Base-by-base conservation (phyloP, 805 yeast species). In the Lachancea mirantina region DNA sequence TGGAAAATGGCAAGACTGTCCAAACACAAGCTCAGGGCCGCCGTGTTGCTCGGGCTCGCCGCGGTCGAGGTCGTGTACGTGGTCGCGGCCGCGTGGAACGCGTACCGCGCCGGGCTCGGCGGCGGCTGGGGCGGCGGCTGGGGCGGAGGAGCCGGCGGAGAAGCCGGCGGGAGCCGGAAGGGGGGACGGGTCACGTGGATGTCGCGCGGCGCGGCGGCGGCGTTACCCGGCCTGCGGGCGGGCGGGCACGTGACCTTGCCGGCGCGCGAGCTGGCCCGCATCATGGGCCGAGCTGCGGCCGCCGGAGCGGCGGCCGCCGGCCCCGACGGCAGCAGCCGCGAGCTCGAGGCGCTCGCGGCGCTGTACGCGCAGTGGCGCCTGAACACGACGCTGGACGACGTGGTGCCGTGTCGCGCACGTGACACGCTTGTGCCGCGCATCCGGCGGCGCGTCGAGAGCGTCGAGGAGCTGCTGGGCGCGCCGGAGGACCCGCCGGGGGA, bases 321-420 rank as follows among this genome's bases (percentile, higher is more conserved):
- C 14, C 14, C 8, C 28, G 19, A 14, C 25, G 19, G 17, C 20
- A n/a, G 16, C 17, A 19, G 16, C 10, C 8, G 15, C 17, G 4
- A n/a, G 22, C 14, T 10, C 19, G 20, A 17, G 24, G 28, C 27
- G 17, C 13, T 19, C 36, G 25, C 26, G 6, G 22, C 25, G 19
- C 29, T 21, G 30, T 34, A 34, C 26, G 10, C 24, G 2, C 14
- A 8, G 19, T 32, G 34, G 33, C 32, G 24, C 23, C 28, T 32
- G 27, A 28, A 31, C 30, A 36, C 31, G 16, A 22, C 40, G 30
- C 14, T 36, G 14, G 26, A 25, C 30, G 32, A 36, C 27, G 22
- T 23, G 28, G n/a, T 27, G 10, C 36, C 40, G 8, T 36, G 35
- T 28, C 22, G 34, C 13, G 24, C 25, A 14, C 11, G 26, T n/a